Evolutionary conservation across 176 grass and related monocot species (phyloP), one percentile per base, ranked within the genome.

Genomic region (Tuctoria greenei): DNA sequence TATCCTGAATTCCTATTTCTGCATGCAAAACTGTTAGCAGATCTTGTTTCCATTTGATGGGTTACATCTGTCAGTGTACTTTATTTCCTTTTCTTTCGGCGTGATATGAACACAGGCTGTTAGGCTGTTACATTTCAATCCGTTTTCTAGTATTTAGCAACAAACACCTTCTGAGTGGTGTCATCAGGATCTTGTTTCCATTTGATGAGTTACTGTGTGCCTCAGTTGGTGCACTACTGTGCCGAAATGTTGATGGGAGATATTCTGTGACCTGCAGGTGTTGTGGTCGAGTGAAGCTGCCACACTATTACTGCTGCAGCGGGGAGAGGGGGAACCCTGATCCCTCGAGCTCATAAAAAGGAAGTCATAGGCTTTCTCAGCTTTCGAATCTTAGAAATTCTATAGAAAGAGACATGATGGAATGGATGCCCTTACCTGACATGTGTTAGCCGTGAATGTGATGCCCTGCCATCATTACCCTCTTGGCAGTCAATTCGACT

Each of bases 241-340:
- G 10, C 27, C 28, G 16, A 18, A 28, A 10, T 27, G 15, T 18
- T 70, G 44, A 50, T 34, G 42, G 4, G 36, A 37, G 64, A 63
- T 13, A 1, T 38, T 58, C 13, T 16, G 35, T 13, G 64, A 36
- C 27, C 57, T 79, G 74, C 80, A 97, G 93, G 69, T 83, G 85
- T 17, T 97, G 93, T 28, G 93, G 90, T 44, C 87, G 90, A 73
- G 93, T 97, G 64, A 97, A 93, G 76, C 81, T 93, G 24, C 93
- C 93, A 12, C 93, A 93, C 46, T 97, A 88, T 73, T 97, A 86
- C 75, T 93, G 93, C n/a, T 97, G 93, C 85, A 93, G 90, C 11
- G 90, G 87, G 25, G 90, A 93, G 28, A 88, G 25, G 75, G 87
- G 85, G 54, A 90, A 66, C 39, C 3, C 66, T 18, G 78, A 79